Base-by-base conservation (phyloP, 176 grass and related monocot genomes). In the Elymus sibiricus region DNA sequence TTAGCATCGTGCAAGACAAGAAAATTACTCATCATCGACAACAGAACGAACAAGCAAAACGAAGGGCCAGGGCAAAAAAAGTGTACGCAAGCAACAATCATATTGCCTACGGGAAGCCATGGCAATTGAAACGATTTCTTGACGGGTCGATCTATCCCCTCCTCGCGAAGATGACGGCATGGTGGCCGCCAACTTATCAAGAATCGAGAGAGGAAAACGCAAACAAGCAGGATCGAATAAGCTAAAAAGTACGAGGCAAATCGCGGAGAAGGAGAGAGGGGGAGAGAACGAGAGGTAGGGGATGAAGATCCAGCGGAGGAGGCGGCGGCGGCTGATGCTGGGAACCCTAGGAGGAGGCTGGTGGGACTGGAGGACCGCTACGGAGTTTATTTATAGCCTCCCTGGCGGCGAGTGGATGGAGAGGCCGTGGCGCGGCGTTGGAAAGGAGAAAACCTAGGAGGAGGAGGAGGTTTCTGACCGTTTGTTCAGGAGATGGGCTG, bases 51-150 rank as follows among this genome's bases (percentile, higher is more conserved):
- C 0, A 1, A 6, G 35, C 25, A 10, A 6, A 21, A 21, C 4
- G 0, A 67, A 21, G n/a, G 40, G 40, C 9, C 7, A 38, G 2
- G 3, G 3, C 0, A 43, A 19, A 0, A 3, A 42, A 44, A 17
- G 24, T 89, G 84, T 93, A 70, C 86, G 78, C 91, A 87, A 93
- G 86, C 83, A 95, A 93, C 94, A 93, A 91, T 86, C 91, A 74
- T 74, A 83, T 69, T 85, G 83, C 88, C 93, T 89, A 95, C 83
- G 38, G 26, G 63, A 77, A 34, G 81, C 0, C 86, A 89, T 88
- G 79, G 90, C 88, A 92, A 84, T 59, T 72, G 93, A 90, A 95
- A 95, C 90, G 93, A 95, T 95, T 92, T 95, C 93, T 92, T 83
- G 90, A 92, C 74, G 84, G 70, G 39, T 95, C 40, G 66, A 88